Evolutionary conservation across 164 flowering plant genomes (phyloP), one percentile per base, ranked within the genome.

Genomic region (Berberis vulgaris): DNA sequence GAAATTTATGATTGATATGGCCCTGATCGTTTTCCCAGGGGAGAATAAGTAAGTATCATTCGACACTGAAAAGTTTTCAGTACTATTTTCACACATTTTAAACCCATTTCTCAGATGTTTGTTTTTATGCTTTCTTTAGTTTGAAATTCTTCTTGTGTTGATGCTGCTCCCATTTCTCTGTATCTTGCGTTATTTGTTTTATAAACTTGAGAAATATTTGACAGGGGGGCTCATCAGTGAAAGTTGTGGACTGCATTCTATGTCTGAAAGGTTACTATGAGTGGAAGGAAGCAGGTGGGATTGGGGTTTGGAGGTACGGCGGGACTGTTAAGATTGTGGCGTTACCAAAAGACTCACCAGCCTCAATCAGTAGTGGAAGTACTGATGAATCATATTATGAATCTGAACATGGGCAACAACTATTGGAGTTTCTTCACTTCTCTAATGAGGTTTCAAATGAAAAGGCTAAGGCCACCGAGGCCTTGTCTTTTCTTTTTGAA

Each of bases 201-300:
- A 26, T 26, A 26, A 26, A 26, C 26, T 26, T 26, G 26, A 26
- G 26, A 53, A 67, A 60, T 62, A 39, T 9, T 47, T 12, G 74
- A 1, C 77, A 90, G 91, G 97, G 92, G 57, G 97, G 97, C 54
- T 81, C 88, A 6, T 84, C 89, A 46, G 72, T 61, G 55, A 85
- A 86, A 71, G 90, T 91, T 54, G 97, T 91, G 46, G 92, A 89
- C 52, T 91, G 97, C 78, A 87, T 91, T 72, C 84, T 91, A 7
- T 84, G 90, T 57, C 72, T 91, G 50, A 91, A 91, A 84, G 88
- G 89, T n/a, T 91, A 80, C 67, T 73, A 84, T 64, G 96, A 91
- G 71, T 91, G 97, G 97, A 84, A 81, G 79, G 85, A 84, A 68
- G 82, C 84, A 5, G 97, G 97, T 46, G 96, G 94, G 49, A 77